Conservation (phyloP, 2,329 filamentous ascomycete genomes). For the Nannizziopsis arthrosporioides region DNA sequence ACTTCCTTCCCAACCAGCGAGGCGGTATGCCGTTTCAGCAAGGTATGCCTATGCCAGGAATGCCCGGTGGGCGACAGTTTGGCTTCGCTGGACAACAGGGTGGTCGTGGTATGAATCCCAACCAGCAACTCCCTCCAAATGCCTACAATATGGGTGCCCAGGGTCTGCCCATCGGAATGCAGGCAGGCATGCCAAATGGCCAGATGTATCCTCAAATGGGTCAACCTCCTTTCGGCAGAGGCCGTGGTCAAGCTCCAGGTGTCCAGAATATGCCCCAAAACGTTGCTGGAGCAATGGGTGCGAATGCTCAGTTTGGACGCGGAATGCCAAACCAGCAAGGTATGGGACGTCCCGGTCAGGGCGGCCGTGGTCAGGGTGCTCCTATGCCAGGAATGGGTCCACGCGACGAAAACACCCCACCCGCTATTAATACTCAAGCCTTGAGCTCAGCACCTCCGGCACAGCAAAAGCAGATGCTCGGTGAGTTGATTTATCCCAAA, state of each 20-base stretch:
- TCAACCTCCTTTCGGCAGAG: constrained; percentile 57
- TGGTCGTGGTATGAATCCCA: constrained; percentile 69
- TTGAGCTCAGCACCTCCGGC: constrained; percentile 46
- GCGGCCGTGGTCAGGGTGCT: constrained; percentile 30
- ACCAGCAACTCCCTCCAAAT: constrained; percentile 77
- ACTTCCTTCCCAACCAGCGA: constrained; percentile 46
- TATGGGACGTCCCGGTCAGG: constrained; percentile 32
- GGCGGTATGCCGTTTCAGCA: constrained; percentile 51
- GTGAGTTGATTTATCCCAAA: constrained; percentile 97
- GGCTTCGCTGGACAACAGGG: constrained; percentile 73
- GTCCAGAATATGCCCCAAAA: constrained; percentile 61
- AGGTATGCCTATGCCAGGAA: constrained; percentile 50
- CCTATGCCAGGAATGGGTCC: constrained; percentile 24
- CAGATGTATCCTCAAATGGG: constrained; percentile 71
- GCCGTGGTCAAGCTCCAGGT: constrained; percentile 54
- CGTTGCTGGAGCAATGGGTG: constrained; percentile 30
- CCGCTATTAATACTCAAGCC: constrained; percentile 40
- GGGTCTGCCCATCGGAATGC: constrained; percentile 49
- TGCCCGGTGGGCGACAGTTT: constrained; percentile 76
- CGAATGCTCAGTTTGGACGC: constrained; percentile 36
- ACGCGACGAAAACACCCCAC: constrained; percentile 29
- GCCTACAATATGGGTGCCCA: constrained; percentile 72
- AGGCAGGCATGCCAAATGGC: constrained; percentile 56
- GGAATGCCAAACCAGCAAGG: constrained; percentile 32
- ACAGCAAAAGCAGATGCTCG: constrained; percentile 97